A percentile compares a stretch with the other conserved stretches of the same genome.
Evolutionary conservation across 2,329 filamentous ascomycete species (phyloP).

Genomic region (Aspergillus latus): DNA sequence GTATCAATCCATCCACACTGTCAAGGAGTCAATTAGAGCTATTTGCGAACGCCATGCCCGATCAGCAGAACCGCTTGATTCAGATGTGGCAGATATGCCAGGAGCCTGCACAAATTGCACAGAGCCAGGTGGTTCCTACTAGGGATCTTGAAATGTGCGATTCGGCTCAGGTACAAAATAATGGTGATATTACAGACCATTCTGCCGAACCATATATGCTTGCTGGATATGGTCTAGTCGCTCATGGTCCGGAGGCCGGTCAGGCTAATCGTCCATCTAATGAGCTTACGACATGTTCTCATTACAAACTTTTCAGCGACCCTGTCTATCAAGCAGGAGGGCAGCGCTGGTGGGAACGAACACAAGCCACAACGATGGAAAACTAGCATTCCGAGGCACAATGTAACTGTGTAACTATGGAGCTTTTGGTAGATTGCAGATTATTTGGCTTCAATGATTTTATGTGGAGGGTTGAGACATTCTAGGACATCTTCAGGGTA

Average conservation of each 20-base stretch:
- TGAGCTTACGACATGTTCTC: conserved; percentile 32
- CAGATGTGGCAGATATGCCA: conserved; percentile 85
- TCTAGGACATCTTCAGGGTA: background rate
- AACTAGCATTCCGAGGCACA: conserved; percentile 25
- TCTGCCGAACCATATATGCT: conserved; percentile 80
- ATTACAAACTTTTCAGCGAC: conserved; percentile 41
- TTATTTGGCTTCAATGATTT: background rate
- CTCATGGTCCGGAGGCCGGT: conserved; percentile 46
- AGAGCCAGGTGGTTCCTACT: background rate
- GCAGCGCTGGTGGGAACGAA: conserved; percentile 41
- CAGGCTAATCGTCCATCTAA: conserved; percentile 9
- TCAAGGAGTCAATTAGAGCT: conserved; percentile 74
- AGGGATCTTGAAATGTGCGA: conserved; percentile 49
- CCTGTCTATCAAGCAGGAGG: conserved; percentile 39
- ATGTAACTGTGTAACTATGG: background rate
- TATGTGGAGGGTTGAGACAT: background rate
- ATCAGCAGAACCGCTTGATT: conserved; percentile 72
- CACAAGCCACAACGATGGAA: conserved; percentile 32
- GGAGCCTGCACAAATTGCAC: conserved; percentile 15
- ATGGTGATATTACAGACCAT: conserved; percentile 27
- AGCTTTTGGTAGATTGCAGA: background rate
- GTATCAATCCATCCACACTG: conserved; percentile 66
- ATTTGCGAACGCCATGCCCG: conserved; percentile 70
- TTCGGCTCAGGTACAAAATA: conserved; percentile 21
- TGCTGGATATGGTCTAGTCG: conserved; percentile 73